Evolutionary conservation across 371 early-diverging fungal genomes (phyloP).

Genomic region (Mucor lusitanicus): DNA sequence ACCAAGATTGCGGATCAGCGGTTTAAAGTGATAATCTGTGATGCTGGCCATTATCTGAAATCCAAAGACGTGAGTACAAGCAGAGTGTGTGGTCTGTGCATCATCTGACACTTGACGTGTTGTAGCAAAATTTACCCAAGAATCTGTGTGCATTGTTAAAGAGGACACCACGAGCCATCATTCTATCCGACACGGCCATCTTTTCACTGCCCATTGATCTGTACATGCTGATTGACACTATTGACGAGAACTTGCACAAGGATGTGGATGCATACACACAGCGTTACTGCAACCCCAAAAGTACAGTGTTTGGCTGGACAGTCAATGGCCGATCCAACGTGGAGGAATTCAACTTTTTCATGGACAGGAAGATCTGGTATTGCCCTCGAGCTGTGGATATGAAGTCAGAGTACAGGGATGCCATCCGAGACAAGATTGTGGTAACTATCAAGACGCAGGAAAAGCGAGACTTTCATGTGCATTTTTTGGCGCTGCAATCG

Average conservation of each 20-base stretch:
- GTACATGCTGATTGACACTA: slow-evolving; percentile 53
- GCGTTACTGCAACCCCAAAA: slow-evolving; percentile 60
- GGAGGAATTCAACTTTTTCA: slow-evolving; percentile 55
- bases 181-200: slow-evolving; percentile 63
- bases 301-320: slow-evolving; percentile 27
- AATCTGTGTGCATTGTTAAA: slow-evolving; percentile 38
- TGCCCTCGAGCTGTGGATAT: slow-evolving; percentile 60
- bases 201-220: slow-evolving; percentile 65
- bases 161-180: slow-evolving; percentile 38
- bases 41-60: slow-evolving; percentile 66
- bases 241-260: slow-evolving; percentile 43
- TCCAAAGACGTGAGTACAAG: slow-evolving; percentile 29
- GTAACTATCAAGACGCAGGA: slow-evolving; percentile 10
- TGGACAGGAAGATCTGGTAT: slow-evolving; percentile 59
- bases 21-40: slow-evolving; percentile 34
- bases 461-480: background rate
- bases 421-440: slow-evolving; percentile 47
- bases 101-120: too few species aligned
- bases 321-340: slow-evolving; percentile 24
- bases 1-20: slow-evolving; percentile 35
- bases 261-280: slow-evolving; percentile 45
- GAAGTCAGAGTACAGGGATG: slow-evolving; percentile 47
- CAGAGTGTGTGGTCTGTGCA: too few species aligned
- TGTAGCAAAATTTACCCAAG: slow-evolving; percentile 5
- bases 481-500: background rate